Percentiles rank a stretch among this genome's conserved stretches.
These are phyloP conservation scores for Suhomyces terraborum DNA, from an alignment of 1,139 yeast genomes.

Conservation along the genomic window DNA sequence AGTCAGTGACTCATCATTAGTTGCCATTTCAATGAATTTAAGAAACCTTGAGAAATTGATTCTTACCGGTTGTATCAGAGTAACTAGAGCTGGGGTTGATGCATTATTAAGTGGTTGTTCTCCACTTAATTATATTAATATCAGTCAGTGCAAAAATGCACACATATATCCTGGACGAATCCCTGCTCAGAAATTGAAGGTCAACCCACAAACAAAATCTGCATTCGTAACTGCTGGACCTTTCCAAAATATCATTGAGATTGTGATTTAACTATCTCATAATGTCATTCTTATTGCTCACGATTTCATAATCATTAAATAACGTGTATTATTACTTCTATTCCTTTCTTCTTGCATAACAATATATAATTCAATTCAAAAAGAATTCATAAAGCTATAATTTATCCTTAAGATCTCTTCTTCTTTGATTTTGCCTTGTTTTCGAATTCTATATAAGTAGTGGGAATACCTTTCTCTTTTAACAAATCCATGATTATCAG, in stretches of 20 bases:
- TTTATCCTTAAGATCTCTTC: constrained; percentile 35
- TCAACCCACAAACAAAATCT: constrained; percentile 52
- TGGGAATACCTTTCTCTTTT: constrained; percentile 65
- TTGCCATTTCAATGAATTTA: constrained; percentile 61
- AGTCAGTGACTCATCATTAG: constrained; percentile 68
- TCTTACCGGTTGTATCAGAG: constrained; percentile 71
- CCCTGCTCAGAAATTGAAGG: constrained; percentile 56
- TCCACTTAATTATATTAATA: constrained; percentile 55
- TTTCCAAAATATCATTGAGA: constrained; percentile 55
- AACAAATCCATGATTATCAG: constrained; percentile 59
- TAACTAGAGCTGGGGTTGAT: constrained; percentile 74
- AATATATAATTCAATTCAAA: background rate
- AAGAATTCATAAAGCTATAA: too few species aligned
- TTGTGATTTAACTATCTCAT: constrained; percentile 38
- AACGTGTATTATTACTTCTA: constrained; percentile 1
- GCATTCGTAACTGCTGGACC: constrained; percentile 63
- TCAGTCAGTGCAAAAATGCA: constrained; percentile 70
- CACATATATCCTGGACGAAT: constrained; percentile 57
- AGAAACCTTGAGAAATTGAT: constrained; percentile 48
- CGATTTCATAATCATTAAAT: background rate
- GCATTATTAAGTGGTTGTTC: constrained; percentile 59
- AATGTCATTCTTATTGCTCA: background rate
- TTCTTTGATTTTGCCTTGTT: constrained; percentile 65
- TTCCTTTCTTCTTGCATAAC: constrained; percentile 2
- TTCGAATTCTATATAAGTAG: constrained; percentile 59